Conservation (phyloP, 768 basidiomycete species). For the Candolleomyces eurysporus region DNA sequence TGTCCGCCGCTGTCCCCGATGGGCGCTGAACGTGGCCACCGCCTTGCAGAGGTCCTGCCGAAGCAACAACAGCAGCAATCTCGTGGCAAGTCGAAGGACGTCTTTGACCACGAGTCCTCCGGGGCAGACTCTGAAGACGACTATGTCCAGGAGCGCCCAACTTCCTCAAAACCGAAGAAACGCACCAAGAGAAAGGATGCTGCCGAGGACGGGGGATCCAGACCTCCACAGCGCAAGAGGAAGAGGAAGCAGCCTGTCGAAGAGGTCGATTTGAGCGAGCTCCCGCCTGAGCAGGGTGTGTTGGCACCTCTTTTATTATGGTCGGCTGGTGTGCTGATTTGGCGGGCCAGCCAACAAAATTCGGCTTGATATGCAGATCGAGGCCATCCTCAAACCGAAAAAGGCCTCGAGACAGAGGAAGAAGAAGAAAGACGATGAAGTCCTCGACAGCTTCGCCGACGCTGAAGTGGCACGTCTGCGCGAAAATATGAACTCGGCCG, state of each 20-base stretch:
- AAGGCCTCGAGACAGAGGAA: slow-evolving; percentile 67
- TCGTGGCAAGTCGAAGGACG: slow-evolving; percentile 35
- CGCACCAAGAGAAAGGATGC: slow-evolving; percentile 23
- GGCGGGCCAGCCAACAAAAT: slow-evolving; percentile 63
- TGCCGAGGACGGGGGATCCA: slow-evolving; percentile 26
- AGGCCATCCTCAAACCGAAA: slow-evolving; percentile 83
- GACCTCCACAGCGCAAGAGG: slow-evolving; percentile 42
- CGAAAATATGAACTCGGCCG: slow-evolving; percentile 84
- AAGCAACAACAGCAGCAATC: slow-evolving; percentile 23
- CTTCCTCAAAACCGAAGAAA: slow-evolving; percentile 29
- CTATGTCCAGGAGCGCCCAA: slow-evolving; percentile 39
- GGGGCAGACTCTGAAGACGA: slow-evolving; percentile 49
- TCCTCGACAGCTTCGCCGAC: slow-evolving; percentile 84
- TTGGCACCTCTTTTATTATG: slow-evolving; percentile 5
- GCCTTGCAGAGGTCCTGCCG: slow-evolving; percentile 36
- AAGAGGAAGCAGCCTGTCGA: slow-evolving; percentile 54
- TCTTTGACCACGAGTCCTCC: slow-evolving; percentile 45
- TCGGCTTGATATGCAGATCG: slow-evolving; percentile 79
- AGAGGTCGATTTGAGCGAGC: slow-evolving; percentile 66
- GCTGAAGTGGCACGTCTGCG: slow-evolving; percentile 89
- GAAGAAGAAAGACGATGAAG: slow-evolving; percentile 76
- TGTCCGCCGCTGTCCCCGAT: background rate
- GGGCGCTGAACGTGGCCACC: background rate
- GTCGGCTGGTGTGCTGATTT: slow-evolving; percentile 7
- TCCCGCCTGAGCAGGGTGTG: slow-evolving; percentile 78